Evolutionary conservation across 106 monocot genomes (phyloP).

Genomic region (Dioscorea zingiberensis): DNA sequence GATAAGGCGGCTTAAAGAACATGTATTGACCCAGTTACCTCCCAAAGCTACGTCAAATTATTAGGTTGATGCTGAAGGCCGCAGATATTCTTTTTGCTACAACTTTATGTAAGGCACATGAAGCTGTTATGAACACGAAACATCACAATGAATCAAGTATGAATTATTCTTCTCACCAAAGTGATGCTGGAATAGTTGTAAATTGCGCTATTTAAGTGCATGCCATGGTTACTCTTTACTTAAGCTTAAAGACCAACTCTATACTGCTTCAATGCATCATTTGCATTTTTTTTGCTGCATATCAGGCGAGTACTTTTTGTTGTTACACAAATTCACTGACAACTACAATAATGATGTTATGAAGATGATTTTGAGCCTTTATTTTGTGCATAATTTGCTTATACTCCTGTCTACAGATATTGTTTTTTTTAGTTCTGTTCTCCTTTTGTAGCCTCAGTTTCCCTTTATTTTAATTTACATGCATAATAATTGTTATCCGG

Average conservation of each 20-base stretch:
- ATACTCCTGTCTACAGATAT: no score
- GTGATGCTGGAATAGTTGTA: conserved; percentile 12
- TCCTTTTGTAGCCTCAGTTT: no score
- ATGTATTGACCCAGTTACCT: conserved; percentile 84
- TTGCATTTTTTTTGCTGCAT: no score
- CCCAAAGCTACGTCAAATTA: conserved; percentile 92
- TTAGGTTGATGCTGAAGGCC: conserved; percentile 57
- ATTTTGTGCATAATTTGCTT: no score
- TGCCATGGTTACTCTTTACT: conserved; percentile 14
- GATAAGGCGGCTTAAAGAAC: conserved; percentile 92
- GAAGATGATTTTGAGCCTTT: no score
- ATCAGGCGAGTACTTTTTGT: no score
- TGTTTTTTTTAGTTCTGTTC: background rate
- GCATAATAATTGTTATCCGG: conserved; percentile 10
- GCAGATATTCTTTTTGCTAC: conserved; percentile 57
- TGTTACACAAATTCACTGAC: no score
- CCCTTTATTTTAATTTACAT: background rate
- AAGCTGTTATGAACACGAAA: background rate
- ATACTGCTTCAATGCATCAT: no score
- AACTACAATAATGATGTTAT: no score
- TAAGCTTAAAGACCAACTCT: no score
- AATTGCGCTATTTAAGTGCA: background rate
- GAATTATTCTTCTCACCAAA: conserved; percentile 7
- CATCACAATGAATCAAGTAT: conserved; percentile 7
- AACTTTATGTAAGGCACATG: conserved; percentile 15